Conservation (phyloP, 1,284 basidiomycete genomes). For the Naganishia albida region DNA sequence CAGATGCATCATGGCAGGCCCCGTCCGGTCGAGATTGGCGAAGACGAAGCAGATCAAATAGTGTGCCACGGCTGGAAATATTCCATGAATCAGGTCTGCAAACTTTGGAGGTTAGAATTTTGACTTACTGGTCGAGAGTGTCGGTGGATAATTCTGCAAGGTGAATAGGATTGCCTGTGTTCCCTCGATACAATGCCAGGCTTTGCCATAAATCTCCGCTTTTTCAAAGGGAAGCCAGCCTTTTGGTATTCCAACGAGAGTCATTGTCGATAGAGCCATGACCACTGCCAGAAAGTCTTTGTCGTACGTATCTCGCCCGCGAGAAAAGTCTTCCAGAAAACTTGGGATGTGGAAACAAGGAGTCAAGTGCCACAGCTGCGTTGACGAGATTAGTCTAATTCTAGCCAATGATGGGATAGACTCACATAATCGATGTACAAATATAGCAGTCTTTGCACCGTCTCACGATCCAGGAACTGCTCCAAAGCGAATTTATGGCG, state of each 20-base stretch:
- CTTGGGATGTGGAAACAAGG: slow-evolving; percentile 30
- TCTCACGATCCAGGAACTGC: slow-evolving; percentile 18
- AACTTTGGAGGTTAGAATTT: not conserved
- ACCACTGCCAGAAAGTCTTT: slow-evolving; percentile 29
- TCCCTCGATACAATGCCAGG: slow-evolving; percentile 14
- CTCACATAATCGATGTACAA: slow-evolving; percentile 31
- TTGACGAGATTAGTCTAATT: not conserved
- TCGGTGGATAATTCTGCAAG: slow-evolving; percentile 18
- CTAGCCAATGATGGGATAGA: not conserved
- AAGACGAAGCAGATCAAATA: slow-evolving; percentile 19
- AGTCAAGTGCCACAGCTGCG: slow-evolving; percentile 28
- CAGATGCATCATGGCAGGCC: not conserved
- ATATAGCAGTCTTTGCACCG: slow-evolving; percentile 19
- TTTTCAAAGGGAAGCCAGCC: slow-evolving; percentile 25
- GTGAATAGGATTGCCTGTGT: slow-evolving; percentile 18
- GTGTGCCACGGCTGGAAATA: slow-evolving; percentile 12
- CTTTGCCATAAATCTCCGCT: slow-evolving; percentile 13
- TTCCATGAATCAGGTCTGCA: not conserved
- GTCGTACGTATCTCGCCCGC: slow-evolving; percentile 21
- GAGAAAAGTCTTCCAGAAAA: slow-evolving; percentile 23
- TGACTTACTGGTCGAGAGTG: slow-evolving; percentile 17
- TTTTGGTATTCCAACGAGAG: slow-evolving; percentile 20
- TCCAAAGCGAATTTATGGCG: slow-evolving; percentile 7
- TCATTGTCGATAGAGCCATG: slow-evolving; percentile 14
- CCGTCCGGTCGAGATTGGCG: slow-evolving; percentile 12